Evolutionary conservation across 2,329 filamentous ascomycete genomes (phyloP).

Genomic region (Alternaria brassicicola): DNA sequence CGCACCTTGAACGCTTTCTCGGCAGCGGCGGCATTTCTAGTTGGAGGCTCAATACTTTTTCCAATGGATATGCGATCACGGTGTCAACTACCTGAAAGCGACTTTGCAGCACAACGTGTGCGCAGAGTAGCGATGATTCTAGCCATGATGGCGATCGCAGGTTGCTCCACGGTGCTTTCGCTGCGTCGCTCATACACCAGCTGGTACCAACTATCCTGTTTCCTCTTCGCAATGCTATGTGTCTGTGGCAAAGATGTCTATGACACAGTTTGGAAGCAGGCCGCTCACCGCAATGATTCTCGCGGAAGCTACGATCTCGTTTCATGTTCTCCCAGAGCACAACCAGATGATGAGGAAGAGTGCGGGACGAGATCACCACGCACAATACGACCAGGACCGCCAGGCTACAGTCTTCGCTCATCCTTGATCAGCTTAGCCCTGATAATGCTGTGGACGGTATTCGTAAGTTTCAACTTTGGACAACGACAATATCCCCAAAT

Average conservation of each 20-base stretch:
- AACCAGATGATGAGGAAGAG: conserved; percentile 11
- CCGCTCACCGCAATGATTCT: background rate
- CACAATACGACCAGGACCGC: background rate
- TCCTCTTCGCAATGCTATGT: conserved; percentile 20
- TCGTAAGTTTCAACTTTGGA: conserved; percentile 28
- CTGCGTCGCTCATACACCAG: conserved; percentile 32
- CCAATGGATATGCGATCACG: conserved; percentile 7
- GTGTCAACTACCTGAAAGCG: background rate
- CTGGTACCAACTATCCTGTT: conserved; percentile 21
- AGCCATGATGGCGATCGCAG: conserved; percentile 20
- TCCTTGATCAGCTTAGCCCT: conserved; percentile 14
- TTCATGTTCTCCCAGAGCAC: background rate
- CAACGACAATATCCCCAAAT: conserved; percentile 9
- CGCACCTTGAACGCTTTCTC: conserved; percentile 19
- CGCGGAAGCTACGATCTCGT: conserved; percentile 9
- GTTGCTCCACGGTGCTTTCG: conserved; percentile 19
- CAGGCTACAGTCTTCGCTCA: conserved; percentile 1
- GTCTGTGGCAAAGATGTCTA: conserved; percentile 11
- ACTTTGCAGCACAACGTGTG: background rate
- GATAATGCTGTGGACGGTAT: conserved; percentile 23
- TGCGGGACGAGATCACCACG: background rate
- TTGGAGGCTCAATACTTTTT: conserved; percentile 26
- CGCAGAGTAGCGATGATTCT: conserved; percentile 14
- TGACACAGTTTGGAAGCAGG: background rate
- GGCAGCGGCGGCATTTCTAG: conserved; percentile 20